Evolutionary conservation across 306 rosid species (phyloP).

Genomic region (Fragaria iinumae): DNA sequence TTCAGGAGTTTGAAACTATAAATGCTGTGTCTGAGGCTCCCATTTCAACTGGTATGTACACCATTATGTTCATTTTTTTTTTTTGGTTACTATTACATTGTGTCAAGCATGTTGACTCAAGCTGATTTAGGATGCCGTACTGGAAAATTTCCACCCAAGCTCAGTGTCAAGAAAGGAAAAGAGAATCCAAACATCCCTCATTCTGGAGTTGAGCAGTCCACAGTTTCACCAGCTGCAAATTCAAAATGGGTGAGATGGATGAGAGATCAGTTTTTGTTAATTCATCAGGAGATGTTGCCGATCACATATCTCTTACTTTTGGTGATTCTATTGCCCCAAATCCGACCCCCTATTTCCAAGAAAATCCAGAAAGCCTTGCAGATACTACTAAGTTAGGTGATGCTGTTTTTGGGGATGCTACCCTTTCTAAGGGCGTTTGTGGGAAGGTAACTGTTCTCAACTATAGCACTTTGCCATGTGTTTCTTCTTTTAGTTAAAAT

Average conservation of each 20-base stretch:
- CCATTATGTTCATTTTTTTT: neutral
- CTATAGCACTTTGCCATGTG: slow-evolving; percentile 7
- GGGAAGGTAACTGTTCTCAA: slow-evolving; percentile 32
- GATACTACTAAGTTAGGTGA: slow-evolving; percentile 21
- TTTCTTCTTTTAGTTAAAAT: neutral
- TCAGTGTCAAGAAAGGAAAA: slow-evolving; percentile 26
- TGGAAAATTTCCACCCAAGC: slow-evolving; percentile 39
- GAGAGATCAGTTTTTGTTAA: slow-evolving; percentile 35
- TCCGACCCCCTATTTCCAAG: slow-evolving; percentile 36
- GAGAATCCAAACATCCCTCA: slow-evolving; percentile 23
- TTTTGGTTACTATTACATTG: neutral
- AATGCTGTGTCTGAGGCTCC: slow-evolving; percentile 14
- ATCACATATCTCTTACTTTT: slow-evolving; percentile 40
- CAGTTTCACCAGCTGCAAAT: slow-evolving; percentile 21
- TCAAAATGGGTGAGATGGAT: neutral
- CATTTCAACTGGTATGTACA: slow-evolving; percentile 31
- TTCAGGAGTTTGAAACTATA: slow-evolving; percentile 34
- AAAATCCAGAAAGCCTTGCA: slow-evolving; percentile 41
- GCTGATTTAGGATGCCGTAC: slow-evolving; percentile 26
- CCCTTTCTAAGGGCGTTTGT: slow-evolving; percentile 43
- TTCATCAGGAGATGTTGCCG: slow-evolving; percentile 25
- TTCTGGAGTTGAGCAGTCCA: slow-evolving; percentile 17
- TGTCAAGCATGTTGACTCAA: neutral
- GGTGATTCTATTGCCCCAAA: slow-evolving; percentile 21
- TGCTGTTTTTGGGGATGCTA: slow-evolving; percentile 38